A percentile compares a stretch with the other conserved stretches of the same genome.
Conservation (phyloP, 768 basidiomycete genomes). For the Mycena metata region DNA sequence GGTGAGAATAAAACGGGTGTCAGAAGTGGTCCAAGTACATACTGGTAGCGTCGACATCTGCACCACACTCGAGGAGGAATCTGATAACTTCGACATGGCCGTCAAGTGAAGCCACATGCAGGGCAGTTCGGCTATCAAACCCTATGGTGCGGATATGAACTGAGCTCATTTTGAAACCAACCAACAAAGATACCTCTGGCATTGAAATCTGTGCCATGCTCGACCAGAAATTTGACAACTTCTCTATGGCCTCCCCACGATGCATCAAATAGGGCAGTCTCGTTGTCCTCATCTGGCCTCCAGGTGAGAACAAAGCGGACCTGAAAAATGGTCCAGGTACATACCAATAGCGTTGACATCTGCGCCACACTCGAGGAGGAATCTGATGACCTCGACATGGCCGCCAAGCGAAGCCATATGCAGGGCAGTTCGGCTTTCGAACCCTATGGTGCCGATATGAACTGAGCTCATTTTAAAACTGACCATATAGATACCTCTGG, state of each 20-base stretch:
- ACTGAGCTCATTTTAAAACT: too few species aligned
- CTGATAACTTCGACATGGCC: background rate
- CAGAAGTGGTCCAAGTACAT: too few species aligned
- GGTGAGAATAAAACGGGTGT: too few species aligned
- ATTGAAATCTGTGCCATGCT: background rate
- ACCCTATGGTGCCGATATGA: too few species aligned
- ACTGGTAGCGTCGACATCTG: background rate
- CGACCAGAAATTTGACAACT: background rate
- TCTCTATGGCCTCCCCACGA: background rate
- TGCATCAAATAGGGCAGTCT: background rate
- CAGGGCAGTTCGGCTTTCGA: constrained; percentile 1
- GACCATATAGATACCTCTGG: background rate
- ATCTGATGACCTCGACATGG: background rate
- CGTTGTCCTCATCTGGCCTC: too few species aligned
- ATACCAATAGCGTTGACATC: background rate
- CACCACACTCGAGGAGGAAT: background rate
- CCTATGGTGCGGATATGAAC: too few species aligned
- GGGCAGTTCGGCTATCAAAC: background rate
- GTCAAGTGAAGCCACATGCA: constrained; percentile 8
- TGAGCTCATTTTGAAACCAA: background rate
- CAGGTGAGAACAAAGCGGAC: too few species aligned
- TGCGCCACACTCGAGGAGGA: background rate
- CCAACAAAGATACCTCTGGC: constrained; percentile 6
- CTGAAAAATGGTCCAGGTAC: too few species aligned
- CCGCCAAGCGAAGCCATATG: background rate